These are phyloP conservation scores for Juglanconis sp. DNA, from an alignment of 2,329 filamentous ascomycete genomes.

Conservation along the genomic window DNA sequence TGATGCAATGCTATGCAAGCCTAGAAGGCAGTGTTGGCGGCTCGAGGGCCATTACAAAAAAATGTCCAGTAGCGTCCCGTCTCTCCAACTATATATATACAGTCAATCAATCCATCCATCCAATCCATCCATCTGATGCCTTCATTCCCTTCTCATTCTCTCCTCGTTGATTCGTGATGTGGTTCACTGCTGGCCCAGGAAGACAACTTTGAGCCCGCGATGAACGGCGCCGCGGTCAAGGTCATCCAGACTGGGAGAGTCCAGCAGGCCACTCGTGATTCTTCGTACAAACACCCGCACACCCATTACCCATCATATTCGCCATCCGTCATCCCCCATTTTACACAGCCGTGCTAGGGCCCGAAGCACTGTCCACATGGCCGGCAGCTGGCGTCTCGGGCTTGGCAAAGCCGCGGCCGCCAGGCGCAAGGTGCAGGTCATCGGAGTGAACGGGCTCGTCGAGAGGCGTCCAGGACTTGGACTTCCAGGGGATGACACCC, in stretches of 20 bases:
- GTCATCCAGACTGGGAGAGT: background rate
- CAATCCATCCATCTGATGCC: background rate
- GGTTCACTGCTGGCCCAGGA: background rate
- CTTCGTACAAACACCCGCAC: background rate
- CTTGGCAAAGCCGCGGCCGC: slow-evolving; percentile 16
- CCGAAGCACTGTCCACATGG: slow-evolving; percentile 9
- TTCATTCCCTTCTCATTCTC: background rate
- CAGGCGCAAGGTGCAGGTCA: slow-evolving; percentile 15
- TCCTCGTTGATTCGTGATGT: slow-evolving; percentile 9
- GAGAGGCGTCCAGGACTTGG: slow-evolving; percentile 39
- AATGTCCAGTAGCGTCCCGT: background rate
- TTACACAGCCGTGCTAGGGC: slow-evolving; percentile 10
- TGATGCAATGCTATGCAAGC: slow-evolving; percentile 11
- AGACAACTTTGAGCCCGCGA: background rate
- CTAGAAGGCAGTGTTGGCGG: slow-evolving; percentile 16
- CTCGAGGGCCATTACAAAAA: slow-evolving; percentile 13
- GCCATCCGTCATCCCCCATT: background rate
- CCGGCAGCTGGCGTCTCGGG: slow-evolving; percentile 10
- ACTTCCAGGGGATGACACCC: slow-evolving; percentile 55
- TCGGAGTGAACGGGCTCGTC: slow-evolving; percentile 17
- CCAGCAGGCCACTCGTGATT: background rate
- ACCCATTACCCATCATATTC: background rate
- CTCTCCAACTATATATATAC: slow-evolving; percentile 4
- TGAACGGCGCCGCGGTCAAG: background rate
- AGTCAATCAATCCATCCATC: background rate